Evolutionary conservation across 805 yeast species (phyloP).

Genomic region (Yarrowia bubula): DNA sequence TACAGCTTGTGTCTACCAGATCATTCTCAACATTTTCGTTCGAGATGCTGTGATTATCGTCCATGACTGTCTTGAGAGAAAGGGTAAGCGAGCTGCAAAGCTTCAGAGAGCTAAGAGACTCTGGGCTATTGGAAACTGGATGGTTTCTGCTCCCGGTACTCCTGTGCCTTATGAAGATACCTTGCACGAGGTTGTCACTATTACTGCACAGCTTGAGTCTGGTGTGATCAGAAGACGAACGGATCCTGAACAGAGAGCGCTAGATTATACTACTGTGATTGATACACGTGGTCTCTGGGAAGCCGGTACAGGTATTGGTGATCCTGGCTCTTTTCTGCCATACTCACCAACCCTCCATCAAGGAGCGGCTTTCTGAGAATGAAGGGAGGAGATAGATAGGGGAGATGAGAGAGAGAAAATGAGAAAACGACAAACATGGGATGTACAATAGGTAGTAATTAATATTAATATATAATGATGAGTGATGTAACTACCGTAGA

Average conservation of each 20-base stretch:
- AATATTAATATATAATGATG: neutral
- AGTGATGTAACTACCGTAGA: neutral
- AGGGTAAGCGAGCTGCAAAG: neutral
- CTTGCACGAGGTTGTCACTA: slow-evolving; percentile 14
- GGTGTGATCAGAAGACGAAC: slow-evolving; percentile 2
- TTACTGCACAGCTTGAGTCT: slow-evolving; percentile 17
- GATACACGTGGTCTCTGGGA: slow-evolving; percentile 22
- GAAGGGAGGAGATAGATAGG: neutral
- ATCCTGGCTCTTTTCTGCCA: neutral
- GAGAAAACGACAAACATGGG: neutral
- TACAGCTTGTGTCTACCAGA: slow-evolving; percentile 18
- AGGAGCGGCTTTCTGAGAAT: slow-evolving; percentile 1
- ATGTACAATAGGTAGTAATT: slow-evolving; percentile 13
- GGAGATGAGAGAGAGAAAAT: neutral
- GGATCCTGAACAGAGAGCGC: slow-evolving; percentile 14
- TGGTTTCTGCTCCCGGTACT: slow-evolving; percentile 19
- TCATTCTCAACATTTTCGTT: slow-evolving; percentile 5
- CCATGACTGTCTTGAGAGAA: neutral
- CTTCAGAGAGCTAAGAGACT: slow-evolving; percentile 8
- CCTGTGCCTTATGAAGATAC: slow-evolving; percentile 21
- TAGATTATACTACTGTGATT: slow-evolving; percentile 6
- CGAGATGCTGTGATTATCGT: slow-evolving; percentile 6
- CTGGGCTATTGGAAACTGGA: slow-evolving; percentile 25
- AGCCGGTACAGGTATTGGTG: slow-evolving; percentile 9
- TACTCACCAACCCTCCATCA: slow-evolving; percentile 12